Base-by-base conservation (phyloP, 768 basidiomycete species). In the Kwoniella dejecticola region DNA sequence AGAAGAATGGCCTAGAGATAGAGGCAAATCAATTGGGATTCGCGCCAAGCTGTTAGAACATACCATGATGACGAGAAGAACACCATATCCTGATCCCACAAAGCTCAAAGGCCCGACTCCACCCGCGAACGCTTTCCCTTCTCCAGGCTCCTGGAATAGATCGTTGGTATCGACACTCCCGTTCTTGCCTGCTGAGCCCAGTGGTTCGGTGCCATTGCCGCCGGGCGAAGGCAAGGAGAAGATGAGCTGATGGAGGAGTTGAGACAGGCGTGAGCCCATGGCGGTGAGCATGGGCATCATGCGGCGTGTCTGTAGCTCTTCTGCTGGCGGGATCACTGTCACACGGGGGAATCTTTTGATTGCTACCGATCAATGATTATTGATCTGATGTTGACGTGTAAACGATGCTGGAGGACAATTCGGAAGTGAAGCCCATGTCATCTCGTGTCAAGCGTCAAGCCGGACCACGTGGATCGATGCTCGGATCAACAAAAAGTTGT, bases 41-140 rank as follows among this genome's bases (percentile, higher is more conserved):
- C 24, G 30, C 30, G 24, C 23, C 21, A 31, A 31, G 21, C 21
- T 17, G 15, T 11, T n/a, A 27, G 11, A 21, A 67, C 70, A 52
- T 47, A 76, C 75, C 72, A 72, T 74, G 33, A 76, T 31, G 24
- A 76, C 64, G 24, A 76, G 62, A 49, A 67, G 67, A 42, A 76
- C 57, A 7, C 75, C 75, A 66, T 76, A 76, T 11, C 72, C 72
- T 47, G 70, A 70, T 17, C 70, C 71, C 1, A 65, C 65, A 52
- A 76, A 74, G 46, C 69, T 70, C 11, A 76, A 45, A 0, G 72
- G 70, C 6, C 75, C 75, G 1, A 76, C 58, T 13, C 75, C 75
- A 33, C 63, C 70, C 10, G 70, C 70, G 29, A 74, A 46, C 19
- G 75, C 75, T 46, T 63, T 60, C n/a, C 67, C 53, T 50, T 76